phyloP scores from a whole-genome alignment of 2,329 filamentous ascomycete species.

The Cladosporium colombiae region DNA sequence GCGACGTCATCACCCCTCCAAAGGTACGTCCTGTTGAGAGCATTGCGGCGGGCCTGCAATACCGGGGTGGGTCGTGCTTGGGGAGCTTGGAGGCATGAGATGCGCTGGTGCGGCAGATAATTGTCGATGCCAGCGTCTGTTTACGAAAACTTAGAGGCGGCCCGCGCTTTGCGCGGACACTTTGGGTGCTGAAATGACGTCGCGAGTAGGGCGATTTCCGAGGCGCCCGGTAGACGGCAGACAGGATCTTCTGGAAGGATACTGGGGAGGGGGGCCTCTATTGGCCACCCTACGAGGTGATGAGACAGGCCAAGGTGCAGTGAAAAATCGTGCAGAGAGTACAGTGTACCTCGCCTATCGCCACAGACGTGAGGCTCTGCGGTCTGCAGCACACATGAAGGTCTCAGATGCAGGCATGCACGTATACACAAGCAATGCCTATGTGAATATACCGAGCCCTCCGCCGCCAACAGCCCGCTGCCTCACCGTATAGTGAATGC shows the following conservation, averaged over 20 bases:
- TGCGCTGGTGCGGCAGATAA: conserved; percentile 11
- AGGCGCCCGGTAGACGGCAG: conserved; percentile 5
- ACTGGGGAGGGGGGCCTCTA: neutral
- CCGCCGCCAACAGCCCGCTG: neutral
- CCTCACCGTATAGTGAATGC: neutral
- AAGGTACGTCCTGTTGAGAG: conserved; percentile 11
- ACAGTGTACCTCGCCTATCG: neutral
- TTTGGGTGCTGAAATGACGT: conserved; percentile 4
- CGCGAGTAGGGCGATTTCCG: neutral
- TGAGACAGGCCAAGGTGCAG: neutral
- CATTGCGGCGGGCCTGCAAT: conserved; percentile 11
- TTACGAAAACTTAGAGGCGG: conserved; percentile 18
- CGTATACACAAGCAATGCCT: neutral
- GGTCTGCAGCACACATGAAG: neutral
- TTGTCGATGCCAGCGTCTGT: neutral
- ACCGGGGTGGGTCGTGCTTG: conserved; percentile 13
- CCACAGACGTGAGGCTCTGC: neutral
- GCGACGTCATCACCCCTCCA: conserved; percentile 19
- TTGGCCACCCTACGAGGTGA: neutral
- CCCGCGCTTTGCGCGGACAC: conserved; percentile 6
- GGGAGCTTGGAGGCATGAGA: neutral
- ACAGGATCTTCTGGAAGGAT: conserved; percentile 2
- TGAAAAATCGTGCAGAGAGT: neutral
- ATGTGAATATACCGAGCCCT: neutral
- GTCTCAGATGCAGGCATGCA: neutral